Evolutionary conservation across 345 rosid species (phyloP).

Genomic region (Eucalyptus sp.): DNA sequence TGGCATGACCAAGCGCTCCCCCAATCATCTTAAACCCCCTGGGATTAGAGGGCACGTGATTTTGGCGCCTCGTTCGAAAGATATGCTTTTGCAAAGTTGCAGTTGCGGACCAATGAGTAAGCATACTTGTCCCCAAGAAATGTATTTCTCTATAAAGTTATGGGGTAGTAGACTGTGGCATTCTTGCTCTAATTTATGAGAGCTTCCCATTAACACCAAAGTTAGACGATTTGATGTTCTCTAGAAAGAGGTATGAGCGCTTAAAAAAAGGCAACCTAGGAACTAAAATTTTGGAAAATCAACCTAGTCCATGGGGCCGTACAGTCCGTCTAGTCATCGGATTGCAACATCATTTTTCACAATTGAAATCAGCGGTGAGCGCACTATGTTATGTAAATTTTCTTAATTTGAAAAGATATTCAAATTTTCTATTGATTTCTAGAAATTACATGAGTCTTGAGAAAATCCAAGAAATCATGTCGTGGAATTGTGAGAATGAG

Average conservation of each 20-base stretch:
- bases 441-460: no score
- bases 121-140: background rate
- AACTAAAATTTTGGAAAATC: background rate
- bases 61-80: background rate
- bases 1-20: background rate
- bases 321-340: accelerated
- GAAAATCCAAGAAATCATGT: no score
- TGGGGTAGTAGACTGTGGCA: background rate
- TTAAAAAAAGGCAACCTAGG: background rate
- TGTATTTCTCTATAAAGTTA: background rate
- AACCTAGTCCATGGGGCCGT: accelerated
- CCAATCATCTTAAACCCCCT: no score
- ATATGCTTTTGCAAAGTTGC: background rate
- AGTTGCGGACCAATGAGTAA: background rate
- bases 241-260: background rate
- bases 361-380: accelerated
- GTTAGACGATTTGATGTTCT: background rate
- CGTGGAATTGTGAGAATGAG: no score
- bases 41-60: no score
- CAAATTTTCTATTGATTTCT: background rate
- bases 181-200: background rate
- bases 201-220: background rate
- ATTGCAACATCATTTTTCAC: background rate
- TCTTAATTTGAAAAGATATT: background rate
- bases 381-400: background rate